Conservation (phyloP, 495 filamentous ascomycete genomes). For the Glutinoglossum americanum region DNA sequence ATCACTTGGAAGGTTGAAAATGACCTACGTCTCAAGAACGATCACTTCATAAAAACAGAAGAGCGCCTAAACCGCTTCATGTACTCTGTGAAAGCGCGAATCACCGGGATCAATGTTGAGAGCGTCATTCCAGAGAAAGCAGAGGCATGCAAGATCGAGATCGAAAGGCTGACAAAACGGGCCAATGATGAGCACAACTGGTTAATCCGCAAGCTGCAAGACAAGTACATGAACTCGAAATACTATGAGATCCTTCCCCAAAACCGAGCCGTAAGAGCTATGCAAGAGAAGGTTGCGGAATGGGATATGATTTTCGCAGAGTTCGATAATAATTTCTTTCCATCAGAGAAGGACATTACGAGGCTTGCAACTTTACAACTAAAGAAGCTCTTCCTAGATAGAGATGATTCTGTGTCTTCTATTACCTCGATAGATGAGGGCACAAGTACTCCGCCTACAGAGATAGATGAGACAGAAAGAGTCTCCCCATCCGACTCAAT, state of each 20-base stretch:
- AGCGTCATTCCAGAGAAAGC: conserved; percentile 71
- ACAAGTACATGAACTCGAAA: conserved; percentile 75
- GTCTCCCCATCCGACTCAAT: conserved; percentile 17
- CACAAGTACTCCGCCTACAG: conserved; percentile 20
- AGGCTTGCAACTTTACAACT: conserved; percentile 78
- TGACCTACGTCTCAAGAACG: conserved; percentile 77
- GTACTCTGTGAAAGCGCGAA: conserved; percentile 54
- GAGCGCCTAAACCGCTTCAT: conserved; percentile 72
- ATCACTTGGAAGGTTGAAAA: conserved; percentile 96
- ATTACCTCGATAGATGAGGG: conserved; percentile 39
- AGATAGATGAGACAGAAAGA: conserved; percentile 25
- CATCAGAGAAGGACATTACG: conserved; percentile 91
- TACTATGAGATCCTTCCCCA: conserved; percentile 93
- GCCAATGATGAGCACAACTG: conserved; percentile 59
- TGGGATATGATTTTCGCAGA: conserved; percentile 82
- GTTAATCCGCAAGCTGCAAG: conserved; percentile 56
- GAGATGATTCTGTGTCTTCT: conserved; percentile 51
- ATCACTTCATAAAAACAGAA: conserved; percentile 59
- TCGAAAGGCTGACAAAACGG: conserved; percentile 50
- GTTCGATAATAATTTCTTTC: conserved; percentile 86
- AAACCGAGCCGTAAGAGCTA: conserved; percentile 65
- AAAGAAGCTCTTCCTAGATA: conserved; percentile 84
- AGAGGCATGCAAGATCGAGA: conserved; percentile 58
- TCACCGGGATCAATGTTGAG: conserved; percentile 75
- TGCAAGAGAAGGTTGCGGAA: conserved; percentile 79